Conservation (phyloP, 169 alveolate species). For the Cyclospora cayetanensis region DNA sequence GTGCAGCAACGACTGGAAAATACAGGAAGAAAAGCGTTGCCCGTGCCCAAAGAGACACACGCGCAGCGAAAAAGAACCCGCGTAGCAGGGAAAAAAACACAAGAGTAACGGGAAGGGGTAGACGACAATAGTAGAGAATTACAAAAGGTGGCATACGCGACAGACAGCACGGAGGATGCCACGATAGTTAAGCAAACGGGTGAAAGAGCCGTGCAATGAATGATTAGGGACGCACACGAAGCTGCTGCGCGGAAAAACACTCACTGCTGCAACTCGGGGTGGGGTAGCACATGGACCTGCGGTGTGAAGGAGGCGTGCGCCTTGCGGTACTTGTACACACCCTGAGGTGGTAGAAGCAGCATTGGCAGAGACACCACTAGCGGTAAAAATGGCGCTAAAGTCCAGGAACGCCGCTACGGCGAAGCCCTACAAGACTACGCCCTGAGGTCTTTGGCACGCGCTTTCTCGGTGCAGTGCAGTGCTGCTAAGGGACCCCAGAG, state of each 20-base stretch:
- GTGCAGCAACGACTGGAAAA: not conserved
- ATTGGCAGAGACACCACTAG: not conserved
- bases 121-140: not conserved
- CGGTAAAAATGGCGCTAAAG: no score
- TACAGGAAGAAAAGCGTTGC: no score
- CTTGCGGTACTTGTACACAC: conserved; percentile 31
- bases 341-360: conserved; percentile 17
- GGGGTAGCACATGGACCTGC: conserved; percentile 34
- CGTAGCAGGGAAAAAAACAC: not conserved
- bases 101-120: not conserved
- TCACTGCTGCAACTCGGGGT: conserved; percentile 45
- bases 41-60: no score
- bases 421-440: no score
- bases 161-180: not conserved
- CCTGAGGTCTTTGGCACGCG: not conserved
- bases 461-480: not conserved
- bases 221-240: not conserved
- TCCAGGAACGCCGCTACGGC: no score
- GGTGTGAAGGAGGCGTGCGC: conserved; percentile 47
- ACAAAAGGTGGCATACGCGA: not conserved
- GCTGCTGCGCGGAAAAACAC: not conserved
- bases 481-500: not conserved
- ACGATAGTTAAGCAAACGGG: not conserved
- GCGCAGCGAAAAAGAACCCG: no score
- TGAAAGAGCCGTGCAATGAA: not conserved